A percentile compares a stretch with the other conserved stretches of the same genome.
phyloP scores from a whole-genome alignment of 192 early-diverging fungal genomes.

The Podila clonocystis region DNA sequence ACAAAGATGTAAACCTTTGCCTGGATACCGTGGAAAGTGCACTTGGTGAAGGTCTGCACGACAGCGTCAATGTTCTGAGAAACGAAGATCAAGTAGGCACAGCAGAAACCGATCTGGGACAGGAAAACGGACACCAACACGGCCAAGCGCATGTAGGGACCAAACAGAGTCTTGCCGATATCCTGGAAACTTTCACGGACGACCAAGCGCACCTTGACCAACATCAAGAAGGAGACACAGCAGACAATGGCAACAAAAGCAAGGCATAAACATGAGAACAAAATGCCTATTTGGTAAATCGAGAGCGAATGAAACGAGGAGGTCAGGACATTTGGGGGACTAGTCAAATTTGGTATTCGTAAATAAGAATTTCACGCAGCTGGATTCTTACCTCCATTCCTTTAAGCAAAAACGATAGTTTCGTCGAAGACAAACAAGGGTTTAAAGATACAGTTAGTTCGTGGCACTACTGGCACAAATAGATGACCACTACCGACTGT shows the following conservation, averaged over 20 bases:
- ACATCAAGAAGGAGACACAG: constrained; percentile 70
- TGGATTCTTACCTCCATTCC: constrained; percentile 17
- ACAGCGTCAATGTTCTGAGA: constrained; percentile 86
- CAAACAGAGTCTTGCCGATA: constrained; percentile 72
- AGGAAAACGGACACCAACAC: constrained; percentile 60
- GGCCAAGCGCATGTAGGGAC: constrained; percentile 65
- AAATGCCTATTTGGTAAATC: constrained; percentile 64
- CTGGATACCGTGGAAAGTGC: constrained; percentile 64
- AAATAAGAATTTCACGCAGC: neutral
- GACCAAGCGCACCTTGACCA: constrained; percentile 69
- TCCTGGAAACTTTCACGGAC: constrained; percentile 74
- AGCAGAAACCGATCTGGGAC: constrained; percentile 87
- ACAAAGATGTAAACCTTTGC: constrained; percentile 69
- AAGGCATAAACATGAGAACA: constrained; percentile 67
- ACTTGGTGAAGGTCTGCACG: constrained; percentile 78
- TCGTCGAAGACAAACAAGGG: too few species aligned
- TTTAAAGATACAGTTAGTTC: too few species aligned
- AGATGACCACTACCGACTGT: too few species aligned
- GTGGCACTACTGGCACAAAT: too few species aligned
- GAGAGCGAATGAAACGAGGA: constrained; percentile 52
- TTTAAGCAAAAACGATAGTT: too few species aligned
- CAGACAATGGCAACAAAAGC: constrained; percentile 69
- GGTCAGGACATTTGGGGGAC: constrained; percentile 4
- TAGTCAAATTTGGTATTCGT: neutral
- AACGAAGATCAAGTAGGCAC: constrained; percentile 92